Percentiles rank a stretch among this genome's conserved stretches.
Conservation (phyloP, 768 basidiomycete species). For the Agrocybe praecox region DNA sequence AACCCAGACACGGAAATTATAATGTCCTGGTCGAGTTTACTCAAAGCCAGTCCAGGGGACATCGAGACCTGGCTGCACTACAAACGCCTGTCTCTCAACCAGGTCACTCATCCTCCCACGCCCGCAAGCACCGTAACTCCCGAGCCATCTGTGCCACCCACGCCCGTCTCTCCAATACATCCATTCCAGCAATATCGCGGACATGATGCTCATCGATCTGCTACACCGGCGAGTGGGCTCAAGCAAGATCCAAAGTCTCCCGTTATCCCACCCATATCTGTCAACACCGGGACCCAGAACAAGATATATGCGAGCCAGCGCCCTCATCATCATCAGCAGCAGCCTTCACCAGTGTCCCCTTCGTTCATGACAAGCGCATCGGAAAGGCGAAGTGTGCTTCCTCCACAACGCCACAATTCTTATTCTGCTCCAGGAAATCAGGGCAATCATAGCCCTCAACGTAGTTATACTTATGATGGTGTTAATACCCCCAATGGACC, state of each 20-base stretch:
- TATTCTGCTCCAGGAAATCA: too few species aligned
- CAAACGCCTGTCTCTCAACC: neutral
- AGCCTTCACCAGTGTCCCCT: neutral
- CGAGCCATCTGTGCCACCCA: slow-evolving; percentile 5
- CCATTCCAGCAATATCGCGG: too few species aligned
- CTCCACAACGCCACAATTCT: too few species aligned
- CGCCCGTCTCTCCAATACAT: neutral
- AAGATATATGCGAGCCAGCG: neutral
- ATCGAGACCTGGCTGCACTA: slow-evolving; percentile 1
- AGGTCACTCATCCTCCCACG: slow-evolving; percentile 16
- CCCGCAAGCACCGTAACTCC: slow-evolving; percentile 18
- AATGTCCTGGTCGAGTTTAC: slow-evolving; percentile 31
- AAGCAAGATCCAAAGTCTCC: slow-evolving; percentile 2
- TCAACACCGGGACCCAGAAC: neutral
- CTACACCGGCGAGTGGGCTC: too few species aligned
- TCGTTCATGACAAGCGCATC: too few species aligned
- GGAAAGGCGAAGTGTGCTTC: too few species aligned
- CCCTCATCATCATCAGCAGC: neutral
- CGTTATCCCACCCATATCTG: neutral
- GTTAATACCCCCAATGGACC: too few species aligned
- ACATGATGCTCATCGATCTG: too few species aligned
- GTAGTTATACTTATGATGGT: too few species aligned
- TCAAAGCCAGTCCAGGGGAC: slow-evolving; percentile 11
- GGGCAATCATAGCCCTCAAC: too few species aligned
- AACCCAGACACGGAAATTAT: slow-evolving; percentile 27